Evolutionary conservation across 2,329 filamentous ascomycete species (phyloP), one percentile per base, ranked within the genome.

Genomic region (Penicillium griseofulvum): DNA sequence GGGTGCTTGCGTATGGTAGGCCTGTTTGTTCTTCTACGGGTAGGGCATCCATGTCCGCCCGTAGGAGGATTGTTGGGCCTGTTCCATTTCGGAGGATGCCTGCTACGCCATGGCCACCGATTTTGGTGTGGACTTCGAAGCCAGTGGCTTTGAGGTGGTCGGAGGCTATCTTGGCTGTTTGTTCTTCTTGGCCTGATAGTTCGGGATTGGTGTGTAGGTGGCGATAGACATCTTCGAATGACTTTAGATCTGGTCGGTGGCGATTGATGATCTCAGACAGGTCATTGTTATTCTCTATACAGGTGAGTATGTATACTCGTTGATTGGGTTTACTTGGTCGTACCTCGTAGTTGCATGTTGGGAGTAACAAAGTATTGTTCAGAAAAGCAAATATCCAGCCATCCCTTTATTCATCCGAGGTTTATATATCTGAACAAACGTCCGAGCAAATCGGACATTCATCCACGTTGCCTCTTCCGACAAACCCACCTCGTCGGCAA

Each of bases 11-110:
- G 63, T 87, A 87, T 0, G 72, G 63, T 0, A 87, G 68, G 0
- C 76, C 78, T 0, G 83, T 86, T 19, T 74, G 68, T 66, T 87
- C 85, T 52, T 77, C 62, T 0, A 87, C 73, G 0, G 85, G 84
- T 0, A 87, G 71, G 0, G 78, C 85, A 61, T 88, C 85, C 57
- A 86, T 83, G 53, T 88, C 85, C 0, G 85, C 83, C 2, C 85
- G 79, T 0, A 87, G 73, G 0, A 87, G 74, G 1, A 87, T 69
- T 0, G 77, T 85, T 1, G 76, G 76, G 0, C 84, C 84, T 0
- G 65, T 39, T 0, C 83, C 84, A 62, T 87, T 87, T 47, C 66
- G 64, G 4, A 86, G 71, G 1, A 86, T 73, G 0, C 78, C 85
- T 1, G 80, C 80, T 5, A 87, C 67, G 5, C 85, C 85, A 57